Conservation (phyloP, 768 basidiomycete genomes). For the Amanita exitialis region DNA sequence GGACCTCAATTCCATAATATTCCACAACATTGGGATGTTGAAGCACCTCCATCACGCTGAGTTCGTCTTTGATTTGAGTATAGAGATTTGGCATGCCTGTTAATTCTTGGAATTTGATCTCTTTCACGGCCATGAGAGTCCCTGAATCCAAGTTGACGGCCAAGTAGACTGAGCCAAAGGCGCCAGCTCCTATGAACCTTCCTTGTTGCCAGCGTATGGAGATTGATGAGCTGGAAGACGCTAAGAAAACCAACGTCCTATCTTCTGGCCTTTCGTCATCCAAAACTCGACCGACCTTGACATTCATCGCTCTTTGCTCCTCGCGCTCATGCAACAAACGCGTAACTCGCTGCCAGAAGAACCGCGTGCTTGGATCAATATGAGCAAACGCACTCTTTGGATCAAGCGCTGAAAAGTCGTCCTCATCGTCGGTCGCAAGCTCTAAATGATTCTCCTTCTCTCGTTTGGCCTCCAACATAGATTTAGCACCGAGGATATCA, state of each 20-base stretch:
- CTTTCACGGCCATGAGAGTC: conserved; percentile 97
- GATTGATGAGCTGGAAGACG: conserved; percentile 92
- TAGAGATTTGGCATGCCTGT: conserved; percentile 82
- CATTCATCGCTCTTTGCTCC: conserved; percentile 49
- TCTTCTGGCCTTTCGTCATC: conserved; percentile 93
- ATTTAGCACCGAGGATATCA: conserved; percentile 93
- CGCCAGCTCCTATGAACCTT: conserved; percentile 95
- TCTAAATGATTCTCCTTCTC: conserved; percentile 84
- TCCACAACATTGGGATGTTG: conserved; percentile 97
- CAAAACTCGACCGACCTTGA: conserved; percentile 81
- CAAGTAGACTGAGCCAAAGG: conserved; percentile 98
- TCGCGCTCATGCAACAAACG: conserved; percentile 58
- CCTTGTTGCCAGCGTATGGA: conserved; percentile 98
- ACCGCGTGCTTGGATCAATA: conserved; percentile 54
- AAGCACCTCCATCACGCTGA: conserved; percentile 96
- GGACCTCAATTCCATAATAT: conserved; percentile 98
- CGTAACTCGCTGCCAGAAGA: conserved; percentile 67
- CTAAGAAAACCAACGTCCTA: conserved; percentile 86
- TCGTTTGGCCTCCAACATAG: conserved; percentile 76
- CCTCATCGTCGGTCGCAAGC: conserved; percentile 32
- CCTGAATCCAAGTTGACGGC: conserved; percentile 95
- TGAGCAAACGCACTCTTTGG: conserved; percentile 33
- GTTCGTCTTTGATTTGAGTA: conserved; percentile 90
- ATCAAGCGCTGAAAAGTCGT: conserved; percentile 33
- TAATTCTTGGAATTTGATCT: conserved; percentile 94